These are phyloP conservation scores for Spencermartinsiella ligniputridi DNA, from an alignment of 1,139 yeast genomes.

Conservation along the genomic window DNA sequence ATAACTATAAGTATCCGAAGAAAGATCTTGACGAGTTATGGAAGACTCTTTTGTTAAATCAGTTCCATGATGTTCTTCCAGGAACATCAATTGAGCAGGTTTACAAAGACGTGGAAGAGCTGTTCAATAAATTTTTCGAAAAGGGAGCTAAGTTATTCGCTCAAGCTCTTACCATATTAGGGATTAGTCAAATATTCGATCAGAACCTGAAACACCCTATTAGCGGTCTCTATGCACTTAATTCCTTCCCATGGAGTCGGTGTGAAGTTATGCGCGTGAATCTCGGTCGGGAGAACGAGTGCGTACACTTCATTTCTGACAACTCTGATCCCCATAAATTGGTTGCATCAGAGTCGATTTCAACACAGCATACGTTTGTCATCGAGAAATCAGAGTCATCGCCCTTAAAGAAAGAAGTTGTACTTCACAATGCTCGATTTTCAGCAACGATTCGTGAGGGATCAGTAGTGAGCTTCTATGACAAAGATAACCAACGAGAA, in stretches of 20 bases:
- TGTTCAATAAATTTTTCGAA: slow-evolving; percentile 48
- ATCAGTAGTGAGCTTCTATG: slow-evolving; percentile 57
- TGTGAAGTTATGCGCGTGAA: slow-evolving; percentile 46
- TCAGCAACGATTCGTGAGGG: slow-evolving; percentile 59
- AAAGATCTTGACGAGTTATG: slow-evolving; percentile 62
- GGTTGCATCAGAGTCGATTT: background rate
- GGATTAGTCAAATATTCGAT: background rate
- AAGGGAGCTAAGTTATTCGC: background rate
- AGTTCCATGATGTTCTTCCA: slow-evolving; percentile 91
- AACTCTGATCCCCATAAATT: background rate
- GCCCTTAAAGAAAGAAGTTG: slow-evolving; percentile 21
- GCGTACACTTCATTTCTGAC: background rate
- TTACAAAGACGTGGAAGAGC: slow-evolving; percentile 80
- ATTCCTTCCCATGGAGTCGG: slow-evolving; percentile 68
- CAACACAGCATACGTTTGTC: background rate
- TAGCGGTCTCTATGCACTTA: slow-evolving; percentile 22
- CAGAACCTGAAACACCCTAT: background rate
- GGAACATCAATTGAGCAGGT: slow-evolving; percentile 92
- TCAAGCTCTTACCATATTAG: background rate
- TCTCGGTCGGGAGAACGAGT: background rate
- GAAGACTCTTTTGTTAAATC: slow-evolving; percentile 83
- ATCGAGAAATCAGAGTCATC: background rate
- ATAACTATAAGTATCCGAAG: slow-evolving; percentile 61
- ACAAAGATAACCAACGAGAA: slow-evolving; percentile 56
- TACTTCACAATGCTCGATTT: slow-evolving; percentile 54